phyloP scores from a whole-genome alignment of 1,139 yeast species.

The Torulaspora globosa region DNA sequence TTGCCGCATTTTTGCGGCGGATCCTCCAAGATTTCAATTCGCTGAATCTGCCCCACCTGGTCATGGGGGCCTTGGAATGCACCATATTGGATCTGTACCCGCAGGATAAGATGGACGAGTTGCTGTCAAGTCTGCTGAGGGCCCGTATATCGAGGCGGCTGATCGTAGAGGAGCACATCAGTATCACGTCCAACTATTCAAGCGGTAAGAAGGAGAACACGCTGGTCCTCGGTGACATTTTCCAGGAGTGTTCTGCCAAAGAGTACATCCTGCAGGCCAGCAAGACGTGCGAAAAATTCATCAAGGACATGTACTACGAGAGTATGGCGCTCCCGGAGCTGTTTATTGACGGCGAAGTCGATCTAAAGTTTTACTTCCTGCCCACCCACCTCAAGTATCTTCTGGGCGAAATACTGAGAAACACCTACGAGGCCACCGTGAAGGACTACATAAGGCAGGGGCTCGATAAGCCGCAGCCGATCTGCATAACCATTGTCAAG shows the following conservation, averaged over 20 bases:
- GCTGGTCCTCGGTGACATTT: conserved; percentile 75
- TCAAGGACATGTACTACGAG: conserved; percentile 48
- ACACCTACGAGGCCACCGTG: conserved; percentile 77
- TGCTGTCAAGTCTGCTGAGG: conserved; percentile 72
- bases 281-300: conserved; percentile 50
- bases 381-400: conserved; percentile 82
- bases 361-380: conserved; percentile 72
- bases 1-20: conserved; percentile 58
- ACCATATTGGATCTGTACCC: conserved; percentile 62
- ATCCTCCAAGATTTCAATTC: conserved; percentile 72
- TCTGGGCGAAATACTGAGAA: conserved; percentile 80
- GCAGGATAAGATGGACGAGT: conserved; percentile 58
- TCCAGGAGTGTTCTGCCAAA: conserved; percentile 71
- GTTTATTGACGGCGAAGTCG: conserved; percentile 59
- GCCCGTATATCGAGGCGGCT: conserved; percentile 86
- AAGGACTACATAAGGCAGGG: conserved; percentile 40
- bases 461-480: conserved; percentile 45
- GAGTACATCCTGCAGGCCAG: conserved; percentile 48
- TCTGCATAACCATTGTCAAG: conserved; percentile 64
- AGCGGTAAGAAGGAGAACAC: conserved; percentile 41
- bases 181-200: conserved; percentile 62
- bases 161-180: conserved; percentile 84
- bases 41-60: conserved; percentile 74
- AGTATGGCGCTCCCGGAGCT: conserved; percentile 66
- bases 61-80: conserved; percentile 90